Percentiles rank a stretch among this genome's conserved stretches.
Evolutionary conservation across 2,329 filamentous ascomycete genomes (phyloP).

Genomic region (Colletotrichum australisinense): DNA sequence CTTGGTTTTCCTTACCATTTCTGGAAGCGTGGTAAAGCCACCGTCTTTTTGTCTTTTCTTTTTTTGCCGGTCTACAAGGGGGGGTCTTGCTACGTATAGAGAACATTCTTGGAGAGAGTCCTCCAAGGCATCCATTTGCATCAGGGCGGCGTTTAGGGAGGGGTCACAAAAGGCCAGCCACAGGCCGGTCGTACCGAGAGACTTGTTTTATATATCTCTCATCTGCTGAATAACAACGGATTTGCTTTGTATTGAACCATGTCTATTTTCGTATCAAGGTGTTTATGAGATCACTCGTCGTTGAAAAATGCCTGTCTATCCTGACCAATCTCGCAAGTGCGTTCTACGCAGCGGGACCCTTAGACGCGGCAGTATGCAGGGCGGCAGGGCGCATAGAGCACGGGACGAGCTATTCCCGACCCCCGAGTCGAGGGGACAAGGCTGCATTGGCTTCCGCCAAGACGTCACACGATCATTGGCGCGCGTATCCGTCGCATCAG

Average conservation of each 20-base stretch:
- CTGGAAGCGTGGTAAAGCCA: conserved; percentile 15
- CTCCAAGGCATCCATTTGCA: conserved; percentile 28
- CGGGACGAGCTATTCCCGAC: conserved; percentile 29
- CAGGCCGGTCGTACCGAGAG: conserved; percentile 20
- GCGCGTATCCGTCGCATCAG: conserved; percentile 23
- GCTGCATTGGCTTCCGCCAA: conserved; percentile 29
- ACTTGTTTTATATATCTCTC: conserved; percentile 11
- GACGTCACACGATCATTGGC: conserved; percentile 27
- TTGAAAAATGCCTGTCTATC: not conserved
- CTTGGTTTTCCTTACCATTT: conserved; percentile 28
- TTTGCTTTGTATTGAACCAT: not conserved
- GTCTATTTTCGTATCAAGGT: not conserved
- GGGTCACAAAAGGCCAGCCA: conserved; percentile 29
- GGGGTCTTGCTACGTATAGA: conserved; percentile 11
- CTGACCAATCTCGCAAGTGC: conserved; percentile 5
- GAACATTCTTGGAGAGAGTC: conserved; percentile 17
- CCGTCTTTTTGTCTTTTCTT: conserved; percentile 12
- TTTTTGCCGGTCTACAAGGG: not conserved
- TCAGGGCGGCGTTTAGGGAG: conserved; percentile 27
- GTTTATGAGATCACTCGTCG: not conserved
- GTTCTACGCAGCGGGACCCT: not conserved
- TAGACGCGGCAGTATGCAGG: not conserved
- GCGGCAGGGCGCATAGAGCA: conserved; percentile 4
- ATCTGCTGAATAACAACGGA: not conserved
- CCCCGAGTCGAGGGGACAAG: conserved; percentile 28